Conservation (phyloP, 164 flowering plant species). For the Echeveria elegans region DNA sequence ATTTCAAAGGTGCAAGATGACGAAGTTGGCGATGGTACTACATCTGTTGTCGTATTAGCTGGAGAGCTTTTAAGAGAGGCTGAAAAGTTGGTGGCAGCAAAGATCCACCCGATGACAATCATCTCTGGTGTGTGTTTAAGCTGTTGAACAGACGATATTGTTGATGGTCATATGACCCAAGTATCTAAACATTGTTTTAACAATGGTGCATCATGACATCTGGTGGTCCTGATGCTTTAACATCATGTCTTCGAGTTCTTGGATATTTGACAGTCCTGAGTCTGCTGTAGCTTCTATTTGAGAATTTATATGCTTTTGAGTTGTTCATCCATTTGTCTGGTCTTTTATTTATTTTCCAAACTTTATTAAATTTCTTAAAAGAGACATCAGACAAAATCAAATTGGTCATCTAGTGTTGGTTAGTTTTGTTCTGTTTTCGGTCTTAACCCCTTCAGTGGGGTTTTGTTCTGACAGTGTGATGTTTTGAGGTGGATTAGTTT, state of each 20-base stretch:
- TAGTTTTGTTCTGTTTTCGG: not conserved
- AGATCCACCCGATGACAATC: conserved; percentile 98
- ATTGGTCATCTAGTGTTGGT: too few species aligned
- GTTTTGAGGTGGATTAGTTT: not conserved
- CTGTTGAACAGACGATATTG: too few species aligned
- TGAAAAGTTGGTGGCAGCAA: conserved; percentile 72
- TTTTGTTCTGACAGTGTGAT: not conserved
- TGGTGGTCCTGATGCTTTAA: not conserved
- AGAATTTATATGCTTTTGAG: not conserved
- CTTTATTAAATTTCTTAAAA: too few species aligned
- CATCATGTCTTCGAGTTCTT: too few species aligned
- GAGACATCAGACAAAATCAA: too few species aligned
- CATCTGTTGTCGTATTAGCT: conserved; percentile 96
- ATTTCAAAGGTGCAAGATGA: conserved; percentile 99
- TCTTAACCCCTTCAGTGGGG: not conserved
- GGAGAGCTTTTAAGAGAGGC: conserved; percentile 96
- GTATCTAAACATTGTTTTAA: not conserved
- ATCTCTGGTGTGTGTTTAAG: conserved; percentile 63
- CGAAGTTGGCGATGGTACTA: conserved; percentile 99
- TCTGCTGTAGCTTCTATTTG: too few species aligned
- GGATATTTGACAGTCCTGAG: too few species aligned
- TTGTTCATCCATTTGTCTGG: too few species aligned
- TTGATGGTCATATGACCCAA: not conserved
- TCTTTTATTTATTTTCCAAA: too few species aligned
- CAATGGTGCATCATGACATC: not conserved